These are phyloP conservation scores for Amniculicola lignicola DNA, from an alignment of 495 filamentous ascomycete species.

Conservation along the genomic window DNA sequence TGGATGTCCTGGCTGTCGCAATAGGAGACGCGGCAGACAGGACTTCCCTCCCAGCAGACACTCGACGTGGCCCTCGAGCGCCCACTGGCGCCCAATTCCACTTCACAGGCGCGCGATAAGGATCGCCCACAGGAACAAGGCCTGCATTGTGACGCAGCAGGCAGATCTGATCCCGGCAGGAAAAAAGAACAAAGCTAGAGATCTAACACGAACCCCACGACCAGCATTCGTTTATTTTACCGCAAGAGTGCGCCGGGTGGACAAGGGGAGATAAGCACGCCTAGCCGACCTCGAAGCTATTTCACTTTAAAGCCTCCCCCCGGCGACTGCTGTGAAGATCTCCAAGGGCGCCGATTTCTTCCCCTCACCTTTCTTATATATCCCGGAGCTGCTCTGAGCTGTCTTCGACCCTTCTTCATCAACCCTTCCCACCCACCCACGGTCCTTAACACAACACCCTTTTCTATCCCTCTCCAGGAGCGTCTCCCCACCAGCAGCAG, in stretches of 20 bases:
- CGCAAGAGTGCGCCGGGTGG: constrained; percentile 15
- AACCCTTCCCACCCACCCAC: constrained; percentile 6
- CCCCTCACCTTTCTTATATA: constrained; percentile 22
- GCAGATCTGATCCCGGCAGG: constrained; percentile 1
- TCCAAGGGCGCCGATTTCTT: constrained; percentile 9
- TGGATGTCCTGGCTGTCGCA: no score
- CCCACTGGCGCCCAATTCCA: background rate
- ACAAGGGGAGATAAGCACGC: constrained; percentile 28
- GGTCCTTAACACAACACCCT: constrained; percentile 8
- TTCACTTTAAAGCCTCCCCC: constrained; percentile 27
- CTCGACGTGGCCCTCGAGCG: background rate
- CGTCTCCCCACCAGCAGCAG: constrained; percentile 3
- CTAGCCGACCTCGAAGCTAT: constrained; percentile 7
- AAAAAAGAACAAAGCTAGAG: constrained; percentile 24
- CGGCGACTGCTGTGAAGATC: constrained; percentile 19
- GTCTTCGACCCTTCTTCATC: constrained; percentile 6
- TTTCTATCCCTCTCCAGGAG: background rate
- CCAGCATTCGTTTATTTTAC: constrained; percentile 30
- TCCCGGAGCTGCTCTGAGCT: constrained; percentile 1
- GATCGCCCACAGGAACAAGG: background rate
- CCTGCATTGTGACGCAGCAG: constrained; percentile 16
- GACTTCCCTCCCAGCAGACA: no score
- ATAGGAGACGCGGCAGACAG: no score
- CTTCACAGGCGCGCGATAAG: background rate
- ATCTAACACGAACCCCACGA: constrained; percentile 32